phyloP scores from a whole-genome alignment of 2,329 filamentous ascomycete genomes.

The Neocatenulostroma microsporum region DNA sequence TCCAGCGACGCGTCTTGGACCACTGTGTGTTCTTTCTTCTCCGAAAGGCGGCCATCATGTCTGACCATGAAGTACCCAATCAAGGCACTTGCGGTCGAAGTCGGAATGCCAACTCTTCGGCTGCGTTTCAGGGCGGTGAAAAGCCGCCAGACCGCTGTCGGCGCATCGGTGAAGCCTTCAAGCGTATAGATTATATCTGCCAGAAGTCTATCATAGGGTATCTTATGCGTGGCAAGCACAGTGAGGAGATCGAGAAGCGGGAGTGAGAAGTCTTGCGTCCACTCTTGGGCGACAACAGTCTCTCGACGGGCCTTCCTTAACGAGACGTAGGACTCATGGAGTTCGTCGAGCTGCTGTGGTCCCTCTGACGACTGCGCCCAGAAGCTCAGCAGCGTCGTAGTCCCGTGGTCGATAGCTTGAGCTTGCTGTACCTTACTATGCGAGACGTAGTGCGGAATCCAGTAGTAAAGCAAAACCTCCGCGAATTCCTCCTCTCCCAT shows the following conservation, averaged over 20 bases:
- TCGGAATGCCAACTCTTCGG: slow-evolving; percentile 9
- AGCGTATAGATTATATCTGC: slow-evolving; percentile 12
- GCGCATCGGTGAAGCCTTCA: not conserved
- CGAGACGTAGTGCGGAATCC: slow-evolving; percentile 12
- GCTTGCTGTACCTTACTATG: not conserved
- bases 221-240: slow-evolving; percentile 3
- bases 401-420: too few species aligned
- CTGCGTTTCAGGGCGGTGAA: slow-evolving; percentile 1
- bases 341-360: too few species aligned
- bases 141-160: slow-evolving; percentile 4
- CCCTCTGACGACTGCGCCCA: not conserved
- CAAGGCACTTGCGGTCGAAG: slow-evolving; percentile 8
- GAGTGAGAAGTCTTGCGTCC: too few species aligned
- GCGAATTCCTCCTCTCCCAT: slow-evolving; percentile 7
- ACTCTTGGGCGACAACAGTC: too few species aligned
- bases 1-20: too few species aligned
- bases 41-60: too few species aligned
- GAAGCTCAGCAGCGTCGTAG: not conserved
- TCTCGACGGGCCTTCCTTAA: too few species aligned
- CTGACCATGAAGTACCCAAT: slow-evolving; percentile 18
- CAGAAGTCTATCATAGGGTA: slow-evolving; percentile 6
- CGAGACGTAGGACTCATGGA: too few species aligned
- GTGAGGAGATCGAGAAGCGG: slow-evolving; percentile 8
- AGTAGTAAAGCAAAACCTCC: slow-evolving; percentile 13
- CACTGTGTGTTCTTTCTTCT: too few species aligned